These are phyloP conservation scores for Chytriomyces hyalinus DNA, from an alignment of 192 early-diverging fungal species.

Conservation along the genomic window DNA sequence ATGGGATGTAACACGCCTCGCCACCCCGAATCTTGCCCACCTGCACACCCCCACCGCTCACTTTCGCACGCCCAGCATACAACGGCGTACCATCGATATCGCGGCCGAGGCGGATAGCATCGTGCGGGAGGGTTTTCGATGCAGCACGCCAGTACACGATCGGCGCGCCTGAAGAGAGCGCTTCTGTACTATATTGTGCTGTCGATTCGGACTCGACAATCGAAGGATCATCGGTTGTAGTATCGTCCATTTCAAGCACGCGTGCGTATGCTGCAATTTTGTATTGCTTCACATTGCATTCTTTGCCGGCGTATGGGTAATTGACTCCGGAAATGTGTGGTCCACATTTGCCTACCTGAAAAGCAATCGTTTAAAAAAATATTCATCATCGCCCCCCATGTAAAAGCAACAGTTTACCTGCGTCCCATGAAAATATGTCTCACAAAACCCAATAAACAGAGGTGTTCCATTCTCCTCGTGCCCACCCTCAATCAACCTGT, in stretches of 20 bases:
- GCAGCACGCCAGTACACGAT: constrained; percentile 20
- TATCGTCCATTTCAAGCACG: background rate
- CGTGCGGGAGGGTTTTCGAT: constrained; percentile 6
- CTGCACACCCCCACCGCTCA: constrained; percentile 17
- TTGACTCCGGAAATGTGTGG: constrained; percentile 16
- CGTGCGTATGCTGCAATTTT: constrained; percentile 4
- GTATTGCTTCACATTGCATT: constrained; percentile 10
- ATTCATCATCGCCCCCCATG: too few species aligned
- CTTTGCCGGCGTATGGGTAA: constrained; percentile 25
- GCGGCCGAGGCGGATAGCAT: constrained; percentile 26
- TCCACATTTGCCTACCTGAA: constrained; percentile 23
- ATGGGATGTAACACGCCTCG: constrained; percentile 8
- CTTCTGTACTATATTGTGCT: background rate
- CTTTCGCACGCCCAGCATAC: constrained; percentile 27
- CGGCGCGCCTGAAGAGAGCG: background rate
- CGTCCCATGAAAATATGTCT: constrained; percentile 25
- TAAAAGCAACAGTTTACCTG: background rate
- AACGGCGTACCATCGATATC: constrained; percentile 20
- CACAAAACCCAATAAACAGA: constrained; percentile 21
- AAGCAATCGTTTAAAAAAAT: too few species aligned
- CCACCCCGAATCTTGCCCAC: constrained; percentile 16
- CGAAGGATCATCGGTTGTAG: background rate
- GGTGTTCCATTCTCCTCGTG: background rate
- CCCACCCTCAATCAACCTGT: constrained; percentile 13
- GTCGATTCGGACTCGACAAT: background rate